phyloP scores from a whole-genome alignment of 75 land plant genomes.

The Pinus taeda region DNA sequence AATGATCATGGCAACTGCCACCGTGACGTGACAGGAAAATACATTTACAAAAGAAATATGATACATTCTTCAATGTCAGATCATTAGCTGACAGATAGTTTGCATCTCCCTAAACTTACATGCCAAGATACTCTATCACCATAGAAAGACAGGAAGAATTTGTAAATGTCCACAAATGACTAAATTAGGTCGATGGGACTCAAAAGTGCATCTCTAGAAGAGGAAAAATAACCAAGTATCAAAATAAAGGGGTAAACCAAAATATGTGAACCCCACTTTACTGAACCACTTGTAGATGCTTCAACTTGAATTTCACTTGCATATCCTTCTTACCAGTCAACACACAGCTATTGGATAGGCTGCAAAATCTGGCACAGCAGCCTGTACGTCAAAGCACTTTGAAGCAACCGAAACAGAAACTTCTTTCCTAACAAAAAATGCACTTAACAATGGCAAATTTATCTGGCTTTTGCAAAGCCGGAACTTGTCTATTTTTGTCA shows the following conservation, averaged over 20 bases:
- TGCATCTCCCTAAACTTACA: not conserved
- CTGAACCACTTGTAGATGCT: not conserved
- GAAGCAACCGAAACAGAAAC: not conserved
- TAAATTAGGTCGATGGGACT: no score
- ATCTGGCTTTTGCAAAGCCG: not conserved
- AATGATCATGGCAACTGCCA: not conserved
- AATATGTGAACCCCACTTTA: not conserved
- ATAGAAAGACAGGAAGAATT: no score
- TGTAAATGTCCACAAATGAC: no score
- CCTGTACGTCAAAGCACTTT: not conserved
- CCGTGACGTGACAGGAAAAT: not conserved
- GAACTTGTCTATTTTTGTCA: not conserved
- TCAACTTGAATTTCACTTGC: not conserved
- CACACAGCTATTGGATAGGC: not conserved
- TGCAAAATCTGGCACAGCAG: not conserved
- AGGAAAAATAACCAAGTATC: not conserved
- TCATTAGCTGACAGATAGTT: not conserved
- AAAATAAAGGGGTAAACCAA: no score
- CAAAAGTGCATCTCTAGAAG: not conserved
- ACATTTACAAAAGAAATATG: constrained; percentile 7
- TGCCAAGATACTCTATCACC: not conserved
- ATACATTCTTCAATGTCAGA: not conserved
- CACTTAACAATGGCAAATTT: not conserved
- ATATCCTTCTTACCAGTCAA: not conserved
- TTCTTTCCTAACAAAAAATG: not conserved